phyloP scores from a whole-genome alignment of 2,329 filamentous ascomycete genomes.

The Cercospora beticola region DNA sequence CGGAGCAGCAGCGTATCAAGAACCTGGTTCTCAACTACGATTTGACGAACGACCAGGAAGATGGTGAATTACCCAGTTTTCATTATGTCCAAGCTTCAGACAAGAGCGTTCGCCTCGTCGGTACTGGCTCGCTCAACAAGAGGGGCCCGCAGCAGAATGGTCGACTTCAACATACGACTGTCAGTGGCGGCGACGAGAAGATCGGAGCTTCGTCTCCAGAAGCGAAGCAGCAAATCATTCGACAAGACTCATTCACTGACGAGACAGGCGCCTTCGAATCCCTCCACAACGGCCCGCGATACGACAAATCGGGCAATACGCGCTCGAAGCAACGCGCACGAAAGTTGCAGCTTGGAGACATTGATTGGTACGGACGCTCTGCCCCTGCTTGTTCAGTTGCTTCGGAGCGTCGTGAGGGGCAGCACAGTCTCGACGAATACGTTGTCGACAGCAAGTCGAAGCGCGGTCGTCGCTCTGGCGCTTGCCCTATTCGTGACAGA shows the following conservation, averaged over 20 bases:
- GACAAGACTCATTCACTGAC: constrained; percentile 31
- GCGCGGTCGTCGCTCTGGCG: constrained; percentile 20
- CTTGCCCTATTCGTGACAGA: constrained; percentile 15
- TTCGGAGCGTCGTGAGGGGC: constrained; percentile 23
- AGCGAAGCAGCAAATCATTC: constrained; percentile 11
- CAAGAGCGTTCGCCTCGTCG: constrained; percentile 48
- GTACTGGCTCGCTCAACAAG: constrained; percentile 43
- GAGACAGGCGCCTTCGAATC: constrained; percentile 36
- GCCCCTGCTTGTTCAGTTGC: constrained; percentile 19
- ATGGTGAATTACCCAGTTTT: constrained; percentile 61
- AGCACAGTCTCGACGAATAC: constrained; percentile 34
- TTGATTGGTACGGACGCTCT: constrained; percentile 76
- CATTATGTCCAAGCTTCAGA: constrained; percentile 45
- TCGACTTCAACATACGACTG: constrained; percentile 35
- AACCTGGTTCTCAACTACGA: constrained; percentile 96
- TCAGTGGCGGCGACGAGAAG: constrained; percentile 21
- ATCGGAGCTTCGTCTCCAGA: constrained; percentile 10
- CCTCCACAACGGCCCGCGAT: constrained; percentile 46
- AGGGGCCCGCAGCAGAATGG: constrained; percentile 30
- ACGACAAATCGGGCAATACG: constrained; percentile 61
- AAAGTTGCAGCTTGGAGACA: constrained; percentile 91
- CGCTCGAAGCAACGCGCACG: constrained; percentile 77
- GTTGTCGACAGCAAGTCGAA: constrained; percentile 31
- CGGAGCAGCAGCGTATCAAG: constrained; percentile 98
- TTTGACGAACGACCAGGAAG: constrained; percentile 73